Evolutionary conservation across 2,329 filamentous ascomycete genomes (phyloP).

Genomic region (Pleomassaria siparia): DNA sequence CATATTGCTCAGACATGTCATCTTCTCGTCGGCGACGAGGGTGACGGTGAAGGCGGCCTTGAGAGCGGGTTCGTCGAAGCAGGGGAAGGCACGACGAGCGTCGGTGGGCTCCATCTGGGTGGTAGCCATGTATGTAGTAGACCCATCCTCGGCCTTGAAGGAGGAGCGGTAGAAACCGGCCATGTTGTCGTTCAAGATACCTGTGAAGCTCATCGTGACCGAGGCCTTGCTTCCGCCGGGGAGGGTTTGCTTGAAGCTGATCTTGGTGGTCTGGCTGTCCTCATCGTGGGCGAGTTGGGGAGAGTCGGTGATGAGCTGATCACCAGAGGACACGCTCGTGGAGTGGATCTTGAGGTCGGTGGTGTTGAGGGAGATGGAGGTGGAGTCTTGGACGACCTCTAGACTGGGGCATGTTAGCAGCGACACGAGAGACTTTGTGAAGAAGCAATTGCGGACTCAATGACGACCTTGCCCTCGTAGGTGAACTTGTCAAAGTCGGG

Average conservation of each 20-base stretch:
- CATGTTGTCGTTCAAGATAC: slow-evolving; percentile 89
- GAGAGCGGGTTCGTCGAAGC: slow-evolving; percentile 92
- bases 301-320: slow-evolving; percentile 59
- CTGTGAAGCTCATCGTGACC: slow-evolving; percentile 76
- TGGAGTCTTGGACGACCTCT: slow-evolving; percentile 81
- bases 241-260: slow-evolving; percentile 74
- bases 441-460: slow-evolving; percentile 62
- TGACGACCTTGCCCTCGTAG: slow-evolving; percentile 80
- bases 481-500: slow-evolving; percentile 86
- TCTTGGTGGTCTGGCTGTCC: slow-evolving; percentile 76
- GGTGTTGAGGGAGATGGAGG: slow-evolving; percentile 83
- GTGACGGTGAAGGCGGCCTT: slow-evolving; percentile 94
- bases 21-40: slow-evolving; percentile 82
- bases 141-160: slow-evolving; percentile 80
- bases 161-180: slow-evolving; percentile 96
- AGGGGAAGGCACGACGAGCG: slow-evolving; percentile 88
- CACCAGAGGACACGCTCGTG: slow-evolving; percentile 66
- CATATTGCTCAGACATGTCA: slow-evolving; percentile 97
- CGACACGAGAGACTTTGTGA: not conserved
- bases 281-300: slow-evolving; percentile 74
- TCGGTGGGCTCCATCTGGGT: slow-evolving; percentile 98
- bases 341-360: slow-evolving; percentile 81
- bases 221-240: slow-evolving; percentile 75
- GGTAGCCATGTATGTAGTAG: slow-evolving; percentile 79
- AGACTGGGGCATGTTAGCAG: slow-evolving; percentile 53